Evolutionary conservation across 139 green algal species (phyloP), one percentile per base, ranked within the genome.

Genomic region (Volvox africanus): DNA sequence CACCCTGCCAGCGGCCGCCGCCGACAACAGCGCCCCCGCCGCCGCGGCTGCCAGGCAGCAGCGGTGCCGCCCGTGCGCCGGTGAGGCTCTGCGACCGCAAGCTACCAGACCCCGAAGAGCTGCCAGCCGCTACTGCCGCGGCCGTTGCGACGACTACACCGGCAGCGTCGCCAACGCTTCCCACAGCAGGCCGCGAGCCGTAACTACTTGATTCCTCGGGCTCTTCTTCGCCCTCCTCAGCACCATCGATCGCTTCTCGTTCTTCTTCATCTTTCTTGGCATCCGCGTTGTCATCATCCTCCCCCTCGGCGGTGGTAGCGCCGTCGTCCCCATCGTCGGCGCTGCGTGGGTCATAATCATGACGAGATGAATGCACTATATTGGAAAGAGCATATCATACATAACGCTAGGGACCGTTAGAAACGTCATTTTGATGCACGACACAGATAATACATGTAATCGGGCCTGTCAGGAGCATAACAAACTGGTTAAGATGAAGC

Each of bases 1-100:
- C 62, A 32, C 82, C 82, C 61, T 79, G 83, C 83, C 83, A 88
- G 24, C 83, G 67, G 67, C 83, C 83, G 67, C 83, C 68, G 22
- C 83, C 83, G 33, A 88, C 83, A 36, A 80, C 83, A 1, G 67
- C 67, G 32, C 21, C 35, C 26, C 35, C 83, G 67, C 82, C 17
- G 62, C 22, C 80, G 24, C 24, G 26, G 44, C 21, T 13, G 21
- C 50, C 18, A 71, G 28, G 24, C 20, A 19, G 22, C 12, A 18
- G 71, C 71, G 71, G 20, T 35, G 32, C 75, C 24, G 75, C 26
- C 24, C 30, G 14, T 32, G 71, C 71, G 22, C 26, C 71, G 22
- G 71, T 13, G 71, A 20, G 26, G 71, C 71, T 35, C 26, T 30
- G 71, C 24, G 71, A 32, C 20, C 22, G 71, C 22, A 21, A 35